phyloP scores from a whole-genome alignment of 78 protist species.

The Isochrysis galbana region DNA sequence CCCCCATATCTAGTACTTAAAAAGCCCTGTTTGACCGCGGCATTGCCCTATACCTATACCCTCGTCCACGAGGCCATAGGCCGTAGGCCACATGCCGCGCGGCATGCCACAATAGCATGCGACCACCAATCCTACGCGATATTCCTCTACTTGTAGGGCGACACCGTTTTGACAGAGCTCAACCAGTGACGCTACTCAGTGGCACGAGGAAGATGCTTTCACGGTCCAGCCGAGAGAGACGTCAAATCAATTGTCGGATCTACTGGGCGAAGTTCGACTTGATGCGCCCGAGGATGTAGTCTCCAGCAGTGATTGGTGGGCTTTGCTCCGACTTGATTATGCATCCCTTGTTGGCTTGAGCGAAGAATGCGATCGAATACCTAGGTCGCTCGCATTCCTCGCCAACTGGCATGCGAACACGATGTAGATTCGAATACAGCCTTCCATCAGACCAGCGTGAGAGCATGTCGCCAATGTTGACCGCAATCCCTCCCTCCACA shows the following conservation, averaged over 20 bases:
- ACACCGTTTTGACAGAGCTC: no score
- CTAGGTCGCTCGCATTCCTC: not conserved
- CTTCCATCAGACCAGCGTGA: not conserved
- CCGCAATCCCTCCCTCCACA: not conserved
- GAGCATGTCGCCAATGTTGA: constrained; percentile 35
- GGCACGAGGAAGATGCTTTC: no score
- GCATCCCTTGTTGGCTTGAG: not conserved
- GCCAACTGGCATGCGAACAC: not conserved
- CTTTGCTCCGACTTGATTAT: not conserved
- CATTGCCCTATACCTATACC: no score
- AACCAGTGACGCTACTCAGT: no score
- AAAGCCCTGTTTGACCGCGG: no score
- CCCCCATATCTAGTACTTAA: no score
- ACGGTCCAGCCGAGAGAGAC: no score
- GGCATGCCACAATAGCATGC: no score
- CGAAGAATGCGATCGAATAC: not conserved
- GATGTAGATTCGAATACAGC: not conserved
- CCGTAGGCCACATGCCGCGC: no score
- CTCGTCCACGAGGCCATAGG: no score
- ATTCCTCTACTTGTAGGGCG: no score
- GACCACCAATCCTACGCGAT: no score
- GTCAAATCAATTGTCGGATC: not conserved
- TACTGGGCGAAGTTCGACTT: not conserved
- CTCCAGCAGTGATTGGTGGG: constrained; percentile 3
- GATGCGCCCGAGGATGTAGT: not conserved